A percentile compares a stretch with the other conserved stretches of the same genome.
Evolutionary conservation across 176 grass and related monocot genomes (phyloP).

Genomic region (Carex littledalei): DNA sequence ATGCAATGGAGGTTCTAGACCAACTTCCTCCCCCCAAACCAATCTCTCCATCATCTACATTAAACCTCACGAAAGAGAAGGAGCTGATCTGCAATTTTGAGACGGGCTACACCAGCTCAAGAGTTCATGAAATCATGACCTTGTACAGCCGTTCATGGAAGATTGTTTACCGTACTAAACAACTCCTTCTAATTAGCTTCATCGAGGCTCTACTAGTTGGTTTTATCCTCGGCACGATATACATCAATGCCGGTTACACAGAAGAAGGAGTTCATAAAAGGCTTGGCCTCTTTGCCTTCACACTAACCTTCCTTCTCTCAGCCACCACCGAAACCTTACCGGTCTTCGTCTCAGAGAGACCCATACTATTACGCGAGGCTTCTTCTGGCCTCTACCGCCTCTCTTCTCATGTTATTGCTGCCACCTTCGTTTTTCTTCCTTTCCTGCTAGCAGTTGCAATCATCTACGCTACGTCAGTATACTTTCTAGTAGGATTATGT

Average conservation of each 20-base stretch:
- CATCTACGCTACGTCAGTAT: constrained; percentile 67
- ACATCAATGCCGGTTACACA: constrained; percentile 63
- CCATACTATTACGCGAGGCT: constrained; percentile 79
- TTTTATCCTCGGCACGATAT: constrained; percentile 76
- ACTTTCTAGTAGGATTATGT: constrained; percentile 88
- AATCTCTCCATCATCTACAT: constrained; percentile 15
- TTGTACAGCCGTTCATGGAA: constrained; percentile 75
- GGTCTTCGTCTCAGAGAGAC: constrained; percentile 77
- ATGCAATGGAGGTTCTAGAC: constrained; percentile 74
- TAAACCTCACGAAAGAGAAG: not conserved
- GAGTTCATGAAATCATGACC: constrained; percentile 45
- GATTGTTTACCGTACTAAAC: constrained; percentile 82
- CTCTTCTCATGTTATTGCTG: constrained; percentile 57
- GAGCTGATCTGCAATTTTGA: not conserved
- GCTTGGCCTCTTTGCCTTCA: constrained; percentile 93
- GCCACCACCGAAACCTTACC: constrained; percentile 89
- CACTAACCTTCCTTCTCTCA: constrained; percentile 81
- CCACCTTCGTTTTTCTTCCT: constrained; percentile 75
- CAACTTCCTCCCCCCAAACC: constrained; percentile 47
- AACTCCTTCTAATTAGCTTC: constrained; percentile 86
- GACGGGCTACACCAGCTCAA: constrained; percentile 34
- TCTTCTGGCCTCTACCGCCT: constrained; percentile 78
- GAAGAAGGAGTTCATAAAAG: constrained; percentile 65
- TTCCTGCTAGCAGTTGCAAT: constrained; percentile 78
- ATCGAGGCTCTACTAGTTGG: constrained; percentile 60